phyloP scores from a whole-genome alignment of 108 stramenopile genomes.

The Epithemia pelagica region DNA sequence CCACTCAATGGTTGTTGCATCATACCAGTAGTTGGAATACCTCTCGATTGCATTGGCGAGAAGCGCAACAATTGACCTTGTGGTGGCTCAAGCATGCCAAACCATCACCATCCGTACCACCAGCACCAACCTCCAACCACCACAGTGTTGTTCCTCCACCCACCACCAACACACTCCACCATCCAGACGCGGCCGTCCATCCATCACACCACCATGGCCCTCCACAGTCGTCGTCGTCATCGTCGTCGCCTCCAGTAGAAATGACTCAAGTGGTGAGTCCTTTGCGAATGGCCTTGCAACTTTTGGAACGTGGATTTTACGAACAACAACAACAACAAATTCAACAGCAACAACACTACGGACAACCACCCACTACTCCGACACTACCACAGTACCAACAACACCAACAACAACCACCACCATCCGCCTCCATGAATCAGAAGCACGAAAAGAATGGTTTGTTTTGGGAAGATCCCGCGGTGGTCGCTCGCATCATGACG shows the following conservation, averaged over 20 bases:
- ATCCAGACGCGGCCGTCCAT: too few relatives aligned
- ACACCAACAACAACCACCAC: not conserved
- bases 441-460: too few relatives aligned
- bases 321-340: not conserved
- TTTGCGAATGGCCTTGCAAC: not conserved
- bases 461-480: not conserved
- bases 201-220: too few relatives aligned
- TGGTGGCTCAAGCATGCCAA: not conserved
- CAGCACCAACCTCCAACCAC: not conserved
- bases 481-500: not conserved
- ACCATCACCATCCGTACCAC: too few relatives aligned
- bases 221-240: too few relatives aligned
- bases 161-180: not conserved
- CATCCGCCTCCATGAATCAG: too few relatives aligned
- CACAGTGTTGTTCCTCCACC: not conserved
- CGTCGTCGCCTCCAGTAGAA: too few relatives aligned
- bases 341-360: not conserved
- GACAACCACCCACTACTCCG: too few relatives aligned
- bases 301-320: not conserved
- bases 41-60: not conserved
- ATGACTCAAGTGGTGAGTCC: not conserved
- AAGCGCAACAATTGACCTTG: not conserved
- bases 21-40: not conserved
- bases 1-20: not conserved
- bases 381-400: not conserved